Percentiles rank a stretch among this genome's conserved stretches.
These are phyloP conservation scores for Daedalea quercina DNA, from an alignment of 768 basidiomycete species.

Conservation along the genomic window DNA sequence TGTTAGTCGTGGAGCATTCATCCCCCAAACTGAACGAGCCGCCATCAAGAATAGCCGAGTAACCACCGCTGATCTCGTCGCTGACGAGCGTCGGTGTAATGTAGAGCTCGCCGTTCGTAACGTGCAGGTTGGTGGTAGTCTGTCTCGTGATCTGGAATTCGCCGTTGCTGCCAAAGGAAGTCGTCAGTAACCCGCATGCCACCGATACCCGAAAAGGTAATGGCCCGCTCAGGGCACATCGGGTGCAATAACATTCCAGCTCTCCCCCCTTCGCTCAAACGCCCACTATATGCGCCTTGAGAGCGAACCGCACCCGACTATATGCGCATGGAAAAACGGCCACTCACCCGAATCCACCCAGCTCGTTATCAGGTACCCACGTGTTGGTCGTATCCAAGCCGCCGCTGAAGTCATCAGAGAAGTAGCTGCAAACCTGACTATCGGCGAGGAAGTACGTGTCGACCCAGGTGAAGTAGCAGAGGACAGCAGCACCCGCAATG, in stretches of 20 bases:
- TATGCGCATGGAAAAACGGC: not conserved
- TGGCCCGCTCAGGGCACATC: not conserved
- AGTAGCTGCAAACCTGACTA: not conserved
- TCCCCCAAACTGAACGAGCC: slow-evolving; percentile 13
- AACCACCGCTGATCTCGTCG: slow-evolving; percentile 40
- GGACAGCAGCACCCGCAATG: slow-evolving; percentile 30
- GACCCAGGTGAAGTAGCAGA: slow-evolving; percentile 40
- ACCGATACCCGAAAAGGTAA: not conserved
- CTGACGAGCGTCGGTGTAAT: slow-evolving; percentile 55
- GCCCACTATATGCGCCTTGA: too few species aligned
- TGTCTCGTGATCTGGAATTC: slow-evolving; percentile 53
- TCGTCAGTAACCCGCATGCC: not conserved
- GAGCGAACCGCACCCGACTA: too few species aligned
- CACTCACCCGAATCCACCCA: slow-evolving; percentile 44
- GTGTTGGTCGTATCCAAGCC: slow-evolving; percentile 34
- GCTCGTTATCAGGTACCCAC: slow-evolving; percentile 44
- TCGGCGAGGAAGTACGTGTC: not conserved
- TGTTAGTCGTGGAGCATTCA: slow-evolving; percentile 13
- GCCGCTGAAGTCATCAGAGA: slow-evolving; percentile 42
- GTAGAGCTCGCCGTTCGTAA: slow-evolving; percentile 45
- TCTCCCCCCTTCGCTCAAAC: too few species aligned
- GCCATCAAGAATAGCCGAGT: slow-evolving; percentile 26
- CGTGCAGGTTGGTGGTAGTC: slow-evolving; percentile 32
- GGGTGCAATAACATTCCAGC: too few species aligned
- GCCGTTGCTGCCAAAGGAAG: slow-evolving; percentile 26